Base-by-base conservation (phyloP, 2,329 filamentous ascomycete species). In the Pseudogymnoascus sp. region DNA sequence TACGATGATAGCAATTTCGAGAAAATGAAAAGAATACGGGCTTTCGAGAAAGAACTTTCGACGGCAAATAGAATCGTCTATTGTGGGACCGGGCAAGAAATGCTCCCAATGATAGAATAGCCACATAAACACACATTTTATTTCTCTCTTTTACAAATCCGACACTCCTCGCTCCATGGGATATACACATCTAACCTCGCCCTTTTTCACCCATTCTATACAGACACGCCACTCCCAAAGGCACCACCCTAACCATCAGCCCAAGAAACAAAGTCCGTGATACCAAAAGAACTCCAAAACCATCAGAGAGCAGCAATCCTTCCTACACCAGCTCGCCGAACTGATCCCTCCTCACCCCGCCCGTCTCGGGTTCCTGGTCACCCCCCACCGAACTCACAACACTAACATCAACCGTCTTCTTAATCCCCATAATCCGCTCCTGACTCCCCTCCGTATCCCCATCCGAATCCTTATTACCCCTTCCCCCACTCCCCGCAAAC, bases 391-490 rank as follows among this genome's bases (percentile, higher is more conserved):
- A 7, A 19, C 24, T 14, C 44, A 29, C 44, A 50, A 50, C 44
- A 3, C 14, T 14, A 5, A 50, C 44, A 29, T 37, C 40, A 37
- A 64, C 64, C 19, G 50, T 64, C 60, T 64, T 64, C 13, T 44
- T 62, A 40, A 65, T 65, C 16, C 64, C 64, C 35, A 64, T 61
- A 16, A 65, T 65, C n/a, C 31, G 62, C 50, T 65, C 64, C 31
- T 65, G 59, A 56, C 64, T 65, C 10, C 44, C 60, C 42, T 38
- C 53, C 31, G 24, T 63, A 50, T 50, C 44, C 1, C 21, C 44
- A 50, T 50, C 44, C 6, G 44, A 50, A 29, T 50, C 44, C 44
- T n/a, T 26, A 26, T 14, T n/a, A n/a, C n/a, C n/a, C 44, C 13
- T 50, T 8, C 31, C 11, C 21, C 44, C 44, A 6, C 31, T 33